Evolutionary conservation across 768 basidiomycete species (phyloP).

Genomic region (Lyophyllum decastes): DNA sequence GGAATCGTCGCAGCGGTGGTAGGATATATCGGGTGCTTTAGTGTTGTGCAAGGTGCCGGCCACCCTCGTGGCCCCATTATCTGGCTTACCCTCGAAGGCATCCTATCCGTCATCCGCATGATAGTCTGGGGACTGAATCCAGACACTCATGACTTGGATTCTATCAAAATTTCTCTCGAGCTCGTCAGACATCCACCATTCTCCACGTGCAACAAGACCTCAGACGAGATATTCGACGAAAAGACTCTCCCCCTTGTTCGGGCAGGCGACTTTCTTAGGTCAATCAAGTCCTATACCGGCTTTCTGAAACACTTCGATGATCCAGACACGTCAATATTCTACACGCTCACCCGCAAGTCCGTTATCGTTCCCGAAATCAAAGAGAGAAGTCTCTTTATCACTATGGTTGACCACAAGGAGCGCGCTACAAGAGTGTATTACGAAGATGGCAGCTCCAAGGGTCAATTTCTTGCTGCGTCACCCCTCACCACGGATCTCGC

Average conservation of each 20-base stretch:
- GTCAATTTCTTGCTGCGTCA: neutral
- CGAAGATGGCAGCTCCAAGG: neutral
- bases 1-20: slow-evolving; percentile 1
- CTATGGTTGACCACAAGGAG: neutral
- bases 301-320: neutral
- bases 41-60: slow-evolving; percentile 8
- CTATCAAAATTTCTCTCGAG: neutral
- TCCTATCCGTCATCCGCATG: slow-evolving; percentile 11
- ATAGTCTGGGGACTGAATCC: slow-evolving; percentile 17
- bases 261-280: neutral
- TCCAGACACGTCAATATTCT: neutral
- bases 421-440: neutral
- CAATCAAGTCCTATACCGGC: neutral
- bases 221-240: neutral
- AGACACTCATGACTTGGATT: slow-evolving; percentile 1
- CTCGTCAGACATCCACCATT: neutral
- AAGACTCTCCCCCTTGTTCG: neutral
- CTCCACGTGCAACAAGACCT: neutral
- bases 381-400: slow-evolving; percentile 1
- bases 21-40: slow-evolving; percentile 20
- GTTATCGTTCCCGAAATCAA: neutral
- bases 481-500: neutral
- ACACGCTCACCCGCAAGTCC: neutral
- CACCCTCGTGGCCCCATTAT: neutral
- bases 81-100: slow-evolving; percentile 15